These are phyloP conservation scores for Phytophthora uliginosa DNA, from an alignment of 352 stramenopile species.

Conservation along the genomic window DNA sequence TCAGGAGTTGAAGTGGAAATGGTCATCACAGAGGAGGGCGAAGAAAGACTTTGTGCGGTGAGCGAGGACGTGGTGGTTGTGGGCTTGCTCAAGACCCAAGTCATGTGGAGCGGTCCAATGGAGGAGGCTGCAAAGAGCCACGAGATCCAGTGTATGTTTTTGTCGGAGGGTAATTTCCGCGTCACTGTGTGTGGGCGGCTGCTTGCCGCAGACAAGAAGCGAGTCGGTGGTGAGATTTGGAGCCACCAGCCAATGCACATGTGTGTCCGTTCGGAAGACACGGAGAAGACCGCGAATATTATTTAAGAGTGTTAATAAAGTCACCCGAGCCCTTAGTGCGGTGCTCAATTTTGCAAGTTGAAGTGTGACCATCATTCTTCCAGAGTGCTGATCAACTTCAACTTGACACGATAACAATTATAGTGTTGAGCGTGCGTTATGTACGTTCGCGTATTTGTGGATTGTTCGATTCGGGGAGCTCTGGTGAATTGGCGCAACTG, in stretches of 20 bases:
- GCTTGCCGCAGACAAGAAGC: slow-evolving; percentile 22
- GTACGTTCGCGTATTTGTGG: slow-evolving; percentile 15
- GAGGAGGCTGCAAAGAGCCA: slow-evolving; percentile 23
- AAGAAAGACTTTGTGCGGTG: slow-evolving; percentile 11
- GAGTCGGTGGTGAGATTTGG: slow-evolving; percentile 44
- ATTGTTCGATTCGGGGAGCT: background rate
- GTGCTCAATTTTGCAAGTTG: slow-evolving; percentile 7
- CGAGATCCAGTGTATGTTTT: slow-evolving; percentile 69
- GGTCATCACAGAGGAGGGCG: slow-evolving; percentile 46
- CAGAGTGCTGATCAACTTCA: slow-evolving; percentile 28
- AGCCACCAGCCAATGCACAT: slow-evolving; percentile 60
- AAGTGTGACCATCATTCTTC: slow-evolving; percentile 24
- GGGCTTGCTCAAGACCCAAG: slow-evolving; percentile 42
- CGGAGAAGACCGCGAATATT: slow-evolving; percentile 19
- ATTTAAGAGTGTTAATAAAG: slow-evolving; percentile 31
- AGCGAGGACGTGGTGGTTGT: slow-evolving; percentile 49
- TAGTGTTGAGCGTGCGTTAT: slow-evolving; percentile 14
- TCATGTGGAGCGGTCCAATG: slow-evolving; percentile 31
- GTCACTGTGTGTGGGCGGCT: slow-evolving; percentile 49
- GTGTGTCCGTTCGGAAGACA: slow-evolving; percentile 28
- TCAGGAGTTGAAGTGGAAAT: slow-evolving; percentile 39
- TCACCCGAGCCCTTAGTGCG: background rate
- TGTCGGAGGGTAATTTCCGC: slow-evolving; percentile 68
- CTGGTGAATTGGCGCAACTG: background rate
- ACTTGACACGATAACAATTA: slow-evolving; percentile 19